Base-by-base conservation (phyloP, 116 monocot species). In the Zostera marina region DNA sequence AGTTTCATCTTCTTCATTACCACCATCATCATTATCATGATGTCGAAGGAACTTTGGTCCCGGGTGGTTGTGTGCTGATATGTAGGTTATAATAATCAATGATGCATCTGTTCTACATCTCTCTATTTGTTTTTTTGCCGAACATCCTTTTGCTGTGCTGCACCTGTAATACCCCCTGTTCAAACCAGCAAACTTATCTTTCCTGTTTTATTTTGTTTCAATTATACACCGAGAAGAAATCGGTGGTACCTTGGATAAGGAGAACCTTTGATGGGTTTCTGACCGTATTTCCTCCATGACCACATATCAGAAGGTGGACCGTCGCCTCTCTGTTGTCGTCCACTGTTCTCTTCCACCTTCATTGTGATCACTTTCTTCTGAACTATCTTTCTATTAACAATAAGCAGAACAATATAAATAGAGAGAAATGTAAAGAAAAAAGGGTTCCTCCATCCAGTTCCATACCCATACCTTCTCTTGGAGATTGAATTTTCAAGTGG, bases 261-360 rank as follows among this genome's bases (percentile, higher is more conserved):
- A 43, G 86, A 79, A 13, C 81, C 85, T 63, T 86, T 86, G 66
- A 84, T 84, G 60, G 76, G 71, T 59, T 84, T 84, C 65, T 84
- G 85, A 9, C 85, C 85, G 54, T 82, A 87, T 66, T 87, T 87
- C 58, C 82, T 79, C 87, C 87, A 87, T 38, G 82, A 82, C 82
- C 87, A 87, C 15, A 42, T 15, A 74, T 81, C 81, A 51, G 73
- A 55, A 42, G 87, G 81, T 48, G 75, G 73, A 13, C 77, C 78
- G 39, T 72, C 74, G 53, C 59, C 59, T 73, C 65, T 73, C 41
- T 73, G 59, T 24, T 70, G 63, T 16, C 73, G 70, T 55, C 42
- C 69, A 53, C 11, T 47, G 41, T 15, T 52, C 43, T 58, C 69
- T 65, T 78, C 78, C 49, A 68, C 22, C 42, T 63, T 78, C 53